Evolutionary conservation across 768 basidiomycete species (phyloP), one percentile per base, ranked within the genome.

Genomic region (Trametes elegans): DNA sequence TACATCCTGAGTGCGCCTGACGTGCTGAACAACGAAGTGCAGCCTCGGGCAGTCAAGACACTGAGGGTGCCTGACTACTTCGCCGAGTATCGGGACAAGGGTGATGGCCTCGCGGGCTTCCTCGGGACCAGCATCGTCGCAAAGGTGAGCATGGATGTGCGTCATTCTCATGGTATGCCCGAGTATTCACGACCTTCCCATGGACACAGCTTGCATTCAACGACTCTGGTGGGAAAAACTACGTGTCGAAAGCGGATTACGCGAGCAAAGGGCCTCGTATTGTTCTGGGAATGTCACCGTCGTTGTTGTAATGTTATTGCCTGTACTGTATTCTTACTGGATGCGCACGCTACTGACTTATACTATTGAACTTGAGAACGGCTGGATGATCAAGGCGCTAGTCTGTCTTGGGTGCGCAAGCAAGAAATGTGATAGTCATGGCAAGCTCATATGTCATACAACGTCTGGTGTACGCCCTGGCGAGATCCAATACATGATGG

Each of bases 21-120:
- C 29, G 73, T 54, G 19, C 62, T 88, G 31, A 75, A 78, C 44
- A 86, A 82, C 28, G 88, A 92, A 10, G 73, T 88, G 19, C 90
- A 91, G 62, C 76, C 90, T n/a, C 80, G 83, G 27, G 70, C 72
- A 26, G 81, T 84, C 35, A 80, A 83, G 21, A 75, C 83, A 6
- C 66, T 91, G 45, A 79, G 73, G 31, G 79, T 93, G 7, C 93
- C 93, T 0, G 93, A 95, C 28, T 95, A 94, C 69, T 97, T 93
- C 67, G 86, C 88, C 7, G 92, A 95, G 67, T 97, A 90, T 64
- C 77, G 90, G 53, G 90, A 93, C 45, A 89, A 83, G 39, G 92
- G 91, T 2, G 90, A 92, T 49, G 87, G 87, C 2, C 74, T 86
- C 34, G 87, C 90, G 4, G 84, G 87, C 10, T 94, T 93, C 74